These are phyloP conservation scores for Candida arabinofermentans DNA, from an alignment of 805 yeast species.

Conservation along the genomic window DNA sequence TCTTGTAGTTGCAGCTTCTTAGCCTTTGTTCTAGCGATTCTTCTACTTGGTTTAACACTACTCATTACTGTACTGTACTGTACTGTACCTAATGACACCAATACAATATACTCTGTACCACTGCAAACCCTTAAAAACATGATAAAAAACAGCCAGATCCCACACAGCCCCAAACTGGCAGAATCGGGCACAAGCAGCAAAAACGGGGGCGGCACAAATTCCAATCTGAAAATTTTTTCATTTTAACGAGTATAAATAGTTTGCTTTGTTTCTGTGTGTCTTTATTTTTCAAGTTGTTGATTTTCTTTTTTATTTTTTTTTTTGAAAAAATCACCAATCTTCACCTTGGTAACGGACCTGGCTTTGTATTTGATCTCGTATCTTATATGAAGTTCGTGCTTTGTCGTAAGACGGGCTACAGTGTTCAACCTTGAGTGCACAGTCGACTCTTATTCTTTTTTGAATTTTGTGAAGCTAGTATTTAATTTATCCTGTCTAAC, in stretches of 20 bases:
- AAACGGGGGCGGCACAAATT: no score
- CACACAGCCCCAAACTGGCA: no score
- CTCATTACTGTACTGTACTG: not conserved
- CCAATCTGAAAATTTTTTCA: no score
- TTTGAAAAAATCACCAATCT: slow-evolving; percentile 37
- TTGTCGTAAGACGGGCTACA: slow-evolving; percentile 19
- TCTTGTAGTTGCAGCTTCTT: slow-evolving; percentile 17
- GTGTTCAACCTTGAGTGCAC: slow-evolving; percentile 25
- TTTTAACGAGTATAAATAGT: not conserved
- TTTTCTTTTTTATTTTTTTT: slow-evolving; percentile 7
- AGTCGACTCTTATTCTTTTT: slow-evolving; percentile 29
- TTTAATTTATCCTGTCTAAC: slow-evolving; percentile 26
- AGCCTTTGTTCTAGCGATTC: slow-evolving; percentile 30
- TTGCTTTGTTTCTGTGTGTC: not conserved
- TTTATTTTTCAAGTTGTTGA: no score
- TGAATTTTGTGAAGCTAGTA: slow-evolving; percentile 33
- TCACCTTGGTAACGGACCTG: slow-evolving; percentile 25
- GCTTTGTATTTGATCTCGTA: slow-evolving; percentile 16
- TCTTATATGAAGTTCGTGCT: slow-evolving; percentile 19
- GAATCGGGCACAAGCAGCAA: no score
- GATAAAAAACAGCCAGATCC: no score
- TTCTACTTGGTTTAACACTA: slow-evolving; percentile 27
- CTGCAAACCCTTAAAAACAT: no score
- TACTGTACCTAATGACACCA: no score
- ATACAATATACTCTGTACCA: no score